Evolutionary conservation across 31 red algal genomes (phyloP).

Genomic region (Porphyra umbilicalis): DNA sequence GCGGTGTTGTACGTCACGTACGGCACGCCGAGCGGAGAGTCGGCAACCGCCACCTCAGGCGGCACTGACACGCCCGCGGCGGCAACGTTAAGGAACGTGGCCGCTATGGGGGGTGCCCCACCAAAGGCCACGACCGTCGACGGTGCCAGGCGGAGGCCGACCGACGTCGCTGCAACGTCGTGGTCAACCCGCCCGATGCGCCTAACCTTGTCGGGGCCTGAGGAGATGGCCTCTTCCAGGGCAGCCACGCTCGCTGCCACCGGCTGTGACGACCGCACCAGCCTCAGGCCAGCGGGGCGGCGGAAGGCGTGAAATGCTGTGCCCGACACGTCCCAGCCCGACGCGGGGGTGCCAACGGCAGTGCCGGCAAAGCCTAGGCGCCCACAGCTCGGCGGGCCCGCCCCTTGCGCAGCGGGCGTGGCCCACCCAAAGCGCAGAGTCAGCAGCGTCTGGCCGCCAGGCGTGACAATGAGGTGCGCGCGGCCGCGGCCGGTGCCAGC

Average conservation of each 20-base stretch:
- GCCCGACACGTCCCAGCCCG: background rate
- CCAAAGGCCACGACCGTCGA: background rate
- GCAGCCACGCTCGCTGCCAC: background rate
- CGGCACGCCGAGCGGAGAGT: background rate
- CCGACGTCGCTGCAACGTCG: background rate
- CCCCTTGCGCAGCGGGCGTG: background rate
- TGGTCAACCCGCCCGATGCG: background rate
- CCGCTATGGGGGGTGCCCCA: background rate
- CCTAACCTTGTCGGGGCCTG: background rate
- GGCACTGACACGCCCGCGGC: background rate
- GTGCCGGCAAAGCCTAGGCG: background rate
- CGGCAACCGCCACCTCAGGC: background rate
- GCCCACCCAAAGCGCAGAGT: background rate
- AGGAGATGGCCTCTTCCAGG: background rate
- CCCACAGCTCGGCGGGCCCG: background rate
- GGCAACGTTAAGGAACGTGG: background rate
- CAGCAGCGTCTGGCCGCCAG: background rate
- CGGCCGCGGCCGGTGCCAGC: background rate
- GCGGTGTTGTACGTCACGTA: background rate
- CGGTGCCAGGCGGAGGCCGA: background rate
- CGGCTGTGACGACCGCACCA: background rate
- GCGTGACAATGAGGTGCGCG: background rate
- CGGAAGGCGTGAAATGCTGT: background rate
- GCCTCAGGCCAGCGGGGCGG: background rate
- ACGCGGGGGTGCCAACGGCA: background rate